Conservation (phyloP, 192 early-diverging fungal species). For the Coemansia sp. region DNA sequence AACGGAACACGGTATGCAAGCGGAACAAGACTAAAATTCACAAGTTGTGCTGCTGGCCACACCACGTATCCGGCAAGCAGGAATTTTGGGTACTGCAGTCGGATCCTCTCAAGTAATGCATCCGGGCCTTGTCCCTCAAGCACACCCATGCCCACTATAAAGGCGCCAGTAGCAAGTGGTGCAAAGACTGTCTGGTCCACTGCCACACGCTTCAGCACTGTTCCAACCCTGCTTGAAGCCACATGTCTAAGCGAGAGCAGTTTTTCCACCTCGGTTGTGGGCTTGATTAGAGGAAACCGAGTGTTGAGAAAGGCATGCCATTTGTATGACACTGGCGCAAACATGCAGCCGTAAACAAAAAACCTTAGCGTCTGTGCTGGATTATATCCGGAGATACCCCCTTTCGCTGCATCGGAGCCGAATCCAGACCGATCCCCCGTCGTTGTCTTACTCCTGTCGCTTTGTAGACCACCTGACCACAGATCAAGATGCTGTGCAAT, state of each 20-base stretch:
- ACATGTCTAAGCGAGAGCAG: not conserved
- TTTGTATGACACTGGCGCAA: constrained; percentile 23
- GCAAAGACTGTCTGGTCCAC: constrained; percentile 39
- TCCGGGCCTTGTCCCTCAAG: constrained; percentile 28
- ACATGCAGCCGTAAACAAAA: constrained; percentile 32
- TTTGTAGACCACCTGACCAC: constrained; percentile 3
- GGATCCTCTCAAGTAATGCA: constrained; percentile 22
- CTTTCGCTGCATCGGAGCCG: not conserved
- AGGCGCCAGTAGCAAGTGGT: constrained; percentile 28
- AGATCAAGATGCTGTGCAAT: constrained; percentile 26
- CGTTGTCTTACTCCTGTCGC: not conserved
- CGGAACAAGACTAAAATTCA: constrained; percentile 72
- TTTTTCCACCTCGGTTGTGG: not conserved
- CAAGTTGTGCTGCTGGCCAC: constrained; percentile 70
- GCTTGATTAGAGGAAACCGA: constrained; percentile 21
- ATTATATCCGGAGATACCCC: constrained; percentile 5
- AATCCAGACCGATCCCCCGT: not conserved
- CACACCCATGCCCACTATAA: constrained; percentile 36
- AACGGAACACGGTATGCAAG: constrained; percentile 67
- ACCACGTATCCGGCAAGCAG: constrained; percentile 41
- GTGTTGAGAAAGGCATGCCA: constrained; percentile 46
- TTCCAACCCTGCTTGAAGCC: not conserved
- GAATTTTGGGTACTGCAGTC: constrained; percentile 12
- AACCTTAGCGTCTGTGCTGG: constrained; percentile 27
- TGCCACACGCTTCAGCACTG: constrained; percentile 34